A percentile compares a stretch with the other conserved stretches of the same genome.
Evolutionary conservation across 768 basidiomycete species (phyloP).

Genomic region (Macrolepiota fuliginosa): DNA sequence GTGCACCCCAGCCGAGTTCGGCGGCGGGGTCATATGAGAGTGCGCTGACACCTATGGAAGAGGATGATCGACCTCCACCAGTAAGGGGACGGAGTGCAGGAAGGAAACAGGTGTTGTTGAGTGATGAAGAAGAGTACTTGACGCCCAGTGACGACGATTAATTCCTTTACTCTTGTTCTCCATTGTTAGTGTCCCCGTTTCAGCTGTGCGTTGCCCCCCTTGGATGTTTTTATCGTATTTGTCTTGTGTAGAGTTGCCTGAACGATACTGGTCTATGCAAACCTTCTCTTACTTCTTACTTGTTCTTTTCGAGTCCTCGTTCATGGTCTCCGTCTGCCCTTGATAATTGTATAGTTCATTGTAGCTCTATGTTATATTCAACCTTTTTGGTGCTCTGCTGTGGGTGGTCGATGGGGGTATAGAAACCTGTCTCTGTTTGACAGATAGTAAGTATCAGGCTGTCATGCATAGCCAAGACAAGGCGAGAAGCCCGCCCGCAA

Average conservation of each 20-base stretch:
- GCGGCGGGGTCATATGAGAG: slow-evolving; percentile 58
- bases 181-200: neutral
- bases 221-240: slow-evolving; percentile 1
- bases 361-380: slow-evolving; percentile 7
- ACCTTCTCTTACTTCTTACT: neutral
- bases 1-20: slow-evolving; percentile 30
- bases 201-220: neutral
- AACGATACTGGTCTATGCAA: neutral
- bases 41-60: slow-evolving; percentile 79
- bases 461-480: no score
- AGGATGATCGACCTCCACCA: slow-evolving; percentile 66
- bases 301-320: neutral
- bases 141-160: slow-evolving; percentile 77
- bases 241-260: slow-evolving; percentile 1
- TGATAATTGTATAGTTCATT: slow-evolving; percentile 5
- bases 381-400: neutral
- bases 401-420: neutral
- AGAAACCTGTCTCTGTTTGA: no score
- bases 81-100: slow-evolving; percentile 54
- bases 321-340: neutral
- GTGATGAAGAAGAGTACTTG: slow-evolving; percentile 67
- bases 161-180: neutral
- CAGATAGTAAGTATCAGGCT: no score
- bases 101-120: slow-evolving; percentile 61
- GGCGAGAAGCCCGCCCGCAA: no score